Percentiles rank a stretch among this genome's conserved stretches.
phyloP scores from a whole-genome alignment of 192 early-diverging fungal species.

The Coemansia sp. region DNA sequence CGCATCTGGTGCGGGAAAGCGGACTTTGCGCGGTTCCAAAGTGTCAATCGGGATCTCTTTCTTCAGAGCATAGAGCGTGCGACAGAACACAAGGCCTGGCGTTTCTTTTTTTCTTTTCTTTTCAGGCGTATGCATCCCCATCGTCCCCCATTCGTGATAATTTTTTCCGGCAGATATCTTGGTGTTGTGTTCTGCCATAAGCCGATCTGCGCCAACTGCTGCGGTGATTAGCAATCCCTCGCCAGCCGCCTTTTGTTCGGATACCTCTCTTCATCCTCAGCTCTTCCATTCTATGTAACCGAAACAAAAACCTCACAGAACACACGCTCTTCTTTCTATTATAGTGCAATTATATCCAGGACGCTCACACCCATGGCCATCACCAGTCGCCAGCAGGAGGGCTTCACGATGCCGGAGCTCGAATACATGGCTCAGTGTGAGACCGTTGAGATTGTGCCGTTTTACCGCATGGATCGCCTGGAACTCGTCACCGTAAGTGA shows the following conservation, averaged over 20 bases:
- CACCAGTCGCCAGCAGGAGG: constrained; percentile 38
- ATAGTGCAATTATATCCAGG: not conserved
- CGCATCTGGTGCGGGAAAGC: no score
- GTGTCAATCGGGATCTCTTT: no score
- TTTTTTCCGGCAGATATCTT: no score
- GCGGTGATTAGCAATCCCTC: constrained; percentile 3
- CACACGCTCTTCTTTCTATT: not conserved
- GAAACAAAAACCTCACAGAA: not conserved
- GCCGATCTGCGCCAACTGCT: not conserved
- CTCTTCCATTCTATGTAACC: not conserved
- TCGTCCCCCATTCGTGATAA: no score
- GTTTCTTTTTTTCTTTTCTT: no score
- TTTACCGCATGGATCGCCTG: constrained; percentile 67
- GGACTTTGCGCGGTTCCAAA: no score
- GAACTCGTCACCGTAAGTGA: constrained; percentile 70
- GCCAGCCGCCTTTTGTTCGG: not conserved
- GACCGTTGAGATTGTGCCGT: constrained; percentile 71
- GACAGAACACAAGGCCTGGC: no score
- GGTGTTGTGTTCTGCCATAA: not conserved
- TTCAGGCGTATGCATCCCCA: no score
- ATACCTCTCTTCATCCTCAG: not conserved
- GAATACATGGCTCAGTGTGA: constrained; percentile 88
- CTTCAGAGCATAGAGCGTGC: no score
- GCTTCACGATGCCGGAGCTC: constrained; percentile 78
- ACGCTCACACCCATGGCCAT: constrained; percentile 27